Percentiles rank a stretch among this genome's conserved stretches.
These are phyloP conservation scores for Aspergillus cavernicola DNA, from an alignment of 495 filamentous ascomycete species.

Conservation along the genomic window DNA sequence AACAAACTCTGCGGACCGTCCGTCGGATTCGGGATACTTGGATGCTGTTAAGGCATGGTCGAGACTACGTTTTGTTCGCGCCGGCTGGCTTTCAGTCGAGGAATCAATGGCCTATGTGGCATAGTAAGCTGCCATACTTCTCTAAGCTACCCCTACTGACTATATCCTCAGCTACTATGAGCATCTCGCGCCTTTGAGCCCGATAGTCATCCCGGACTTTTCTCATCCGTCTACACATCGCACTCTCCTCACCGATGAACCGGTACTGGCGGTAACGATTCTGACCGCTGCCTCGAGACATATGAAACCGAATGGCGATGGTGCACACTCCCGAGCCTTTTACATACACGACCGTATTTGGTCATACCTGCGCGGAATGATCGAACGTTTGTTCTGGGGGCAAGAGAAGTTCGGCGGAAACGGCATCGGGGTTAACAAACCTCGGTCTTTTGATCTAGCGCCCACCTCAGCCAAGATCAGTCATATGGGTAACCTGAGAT, in stretches of 20 bases:
- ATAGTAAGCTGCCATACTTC: constrained; percentile 55
- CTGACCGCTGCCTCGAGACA: constrained; percentile 89
- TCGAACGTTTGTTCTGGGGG: constrained; percentile 90
- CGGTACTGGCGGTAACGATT: constrained; percentile 84
- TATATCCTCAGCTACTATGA: constrained; percentile 63
- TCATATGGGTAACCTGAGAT: constrained; percentile 73
- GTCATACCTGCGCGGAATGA: constrained; percentile 89
- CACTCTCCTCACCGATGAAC: constrained; percentile 80
- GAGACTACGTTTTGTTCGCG: constrained; percentile 84
- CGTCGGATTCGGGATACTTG: constrained; percentile 34
- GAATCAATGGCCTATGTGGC: constrained; percentile 91
- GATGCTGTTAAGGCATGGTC: constrained; percentile 84
- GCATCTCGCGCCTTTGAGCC: constrained; percentile 84
- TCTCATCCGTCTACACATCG: constrained; percentile 68
- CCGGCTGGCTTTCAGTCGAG: constrained; percentile 91
- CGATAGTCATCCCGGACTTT: constrained; percentile 83
- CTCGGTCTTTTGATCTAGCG: constrained; percentile 58
- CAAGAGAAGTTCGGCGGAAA: constrained; percentile 91
- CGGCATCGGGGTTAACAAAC: constrained; percentile 71
- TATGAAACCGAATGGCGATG: constrained; percentile 71
- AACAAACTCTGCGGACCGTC: constrained; percentile 22
- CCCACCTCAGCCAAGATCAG: constrained; percentile 50
- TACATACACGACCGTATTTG: constrained; percentile 96
- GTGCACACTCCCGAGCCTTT: constrained; percentile 76
- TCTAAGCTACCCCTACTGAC: constrained; percentile 11